phyloP scores from a whole-genome alignment of 257 asterid genomes.

The Solanum megistacrolobum region DNA sequence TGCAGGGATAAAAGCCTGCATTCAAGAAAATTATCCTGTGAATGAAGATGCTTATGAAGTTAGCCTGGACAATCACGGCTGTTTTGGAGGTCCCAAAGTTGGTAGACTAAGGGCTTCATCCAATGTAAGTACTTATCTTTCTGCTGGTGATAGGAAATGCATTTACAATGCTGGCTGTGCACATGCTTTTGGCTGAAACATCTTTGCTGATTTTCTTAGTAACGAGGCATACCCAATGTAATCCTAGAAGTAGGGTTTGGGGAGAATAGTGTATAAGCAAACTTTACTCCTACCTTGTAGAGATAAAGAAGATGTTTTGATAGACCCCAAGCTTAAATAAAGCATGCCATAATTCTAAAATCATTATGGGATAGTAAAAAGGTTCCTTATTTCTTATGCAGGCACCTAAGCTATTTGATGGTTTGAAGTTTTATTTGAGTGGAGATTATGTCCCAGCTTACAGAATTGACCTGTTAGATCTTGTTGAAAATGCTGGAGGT shows the following conservation, averaged over 20 bases:
- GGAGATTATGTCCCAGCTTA: constrained; percentile 55
- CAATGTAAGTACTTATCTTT: constrained; percentile 33
- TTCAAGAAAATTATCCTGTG: constrained; percentile 38
- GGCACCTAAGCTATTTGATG: constrained; percentile 68
- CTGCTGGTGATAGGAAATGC: background rate
- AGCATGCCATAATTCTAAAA: background rate
- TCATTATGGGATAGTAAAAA: background rate
- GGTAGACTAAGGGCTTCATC: constrained; percentile 58
- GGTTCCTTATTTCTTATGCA: constrained; percentile 12
- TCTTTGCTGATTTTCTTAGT: background rate
- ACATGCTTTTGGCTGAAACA: background rate
- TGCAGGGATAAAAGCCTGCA: constrained; percentile 73
- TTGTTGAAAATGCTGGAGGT: constrained; percentile 72
- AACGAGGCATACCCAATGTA: background rate
- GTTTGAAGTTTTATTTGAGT: constrained; percentile 43
- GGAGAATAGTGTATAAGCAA: background rate
- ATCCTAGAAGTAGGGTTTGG: background rate
- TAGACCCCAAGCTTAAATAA: background rate
- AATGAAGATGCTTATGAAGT: constrained; percentile 75
- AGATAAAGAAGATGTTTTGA: background rate
- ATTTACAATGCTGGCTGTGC: background rate
- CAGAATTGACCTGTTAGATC: constrained; percentile 47
- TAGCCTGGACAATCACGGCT: constrained; percentile 71
- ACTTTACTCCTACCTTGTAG: background rate
- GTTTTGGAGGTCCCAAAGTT: constrained; percentile 55